These are phyloP conservation scores for Phytophthora hybrid DNA, from an alignment of 352 stramenopile genomes.

Conservation along the genomic window DNA sequence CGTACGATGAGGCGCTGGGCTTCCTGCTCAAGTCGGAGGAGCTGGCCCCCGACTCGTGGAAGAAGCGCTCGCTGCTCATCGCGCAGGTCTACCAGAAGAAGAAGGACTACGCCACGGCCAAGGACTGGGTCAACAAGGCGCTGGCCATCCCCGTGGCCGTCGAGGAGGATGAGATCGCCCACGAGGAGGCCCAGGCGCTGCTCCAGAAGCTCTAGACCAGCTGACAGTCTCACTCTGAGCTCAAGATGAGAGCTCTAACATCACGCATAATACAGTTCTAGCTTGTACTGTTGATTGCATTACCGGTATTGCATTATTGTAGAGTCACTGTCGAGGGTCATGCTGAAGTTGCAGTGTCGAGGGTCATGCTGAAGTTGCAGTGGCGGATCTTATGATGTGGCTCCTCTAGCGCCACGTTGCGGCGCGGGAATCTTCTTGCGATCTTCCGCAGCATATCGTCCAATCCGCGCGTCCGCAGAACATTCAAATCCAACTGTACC, in stretches of 20 bases:
- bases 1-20: constrained; percentile 82
- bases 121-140: constrained; percentile 79
- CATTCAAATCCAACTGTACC: no score
- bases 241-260: neutral
- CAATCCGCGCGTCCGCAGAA: no score
- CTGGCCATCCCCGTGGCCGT: constrained; percentile 60
- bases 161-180: constrained; percentile 76
- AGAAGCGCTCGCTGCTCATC: constrained; percentile 86
- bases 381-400: no score
- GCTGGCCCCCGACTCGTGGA: constrained; percentile 80
- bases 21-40: constrained; percentile 84
- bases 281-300: no score
- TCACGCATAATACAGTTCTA: no score
- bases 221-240: no score
- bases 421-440: constrained; percentile 20
- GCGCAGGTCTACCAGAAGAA: constrained; percentile 88
- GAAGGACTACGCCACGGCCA: constrained; percentile 64
- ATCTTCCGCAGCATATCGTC: constrained; percentile 17
- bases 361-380: no score
- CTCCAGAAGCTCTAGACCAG: constrained; percentile 69
- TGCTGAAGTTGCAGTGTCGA: no score
- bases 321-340: no score
- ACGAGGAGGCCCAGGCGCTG: constrained; percentile 75
- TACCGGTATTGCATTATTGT: no score
- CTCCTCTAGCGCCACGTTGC: neutral